Percentiles rank a stretch among this genome's conserved stretches.
Evolutionary conservation across 805 yeast genomes (phyloP).

Genomic region (Cyberlindnera mississippiensis): DNA sequence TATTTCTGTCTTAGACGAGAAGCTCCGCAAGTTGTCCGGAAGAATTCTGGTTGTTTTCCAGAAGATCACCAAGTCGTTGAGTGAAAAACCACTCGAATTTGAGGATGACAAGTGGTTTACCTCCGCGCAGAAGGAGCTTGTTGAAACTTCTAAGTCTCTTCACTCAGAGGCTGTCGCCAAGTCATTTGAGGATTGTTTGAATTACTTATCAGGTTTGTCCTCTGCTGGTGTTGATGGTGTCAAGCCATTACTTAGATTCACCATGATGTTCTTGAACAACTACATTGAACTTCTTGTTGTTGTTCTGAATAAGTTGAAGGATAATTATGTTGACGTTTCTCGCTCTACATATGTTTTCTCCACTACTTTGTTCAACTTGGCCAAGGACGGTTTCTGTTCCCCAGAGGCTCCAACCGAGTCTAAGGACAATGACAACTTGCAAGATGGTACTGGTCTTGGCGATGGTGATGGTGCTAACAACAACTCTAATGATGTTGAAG

Average conservation of each 20-base stretch:
- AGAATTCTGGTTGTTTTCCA: conserved; percentile 69
- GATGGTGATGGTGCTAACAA: conserved; percentile 88
- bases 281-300: conserved; percentile 48
- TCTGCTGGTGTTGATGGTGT: conserved; percentile 34
- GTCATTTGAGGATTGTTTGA: conserved; percentile 35
- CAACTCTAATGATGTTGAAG: conserved; percentile 80
- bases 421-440: conserved; percentile 58
- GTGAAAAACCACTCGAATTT: conserved; percentile 30
- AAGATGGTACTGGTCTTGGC: conserved; percentile 90
- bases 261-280: conserved; percentile 59
- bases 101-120: conserved; percentile 71
- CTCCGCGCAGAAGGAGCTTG: conserved; percentile 41
- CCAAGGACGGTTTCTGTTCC: conserved; percentile 85
- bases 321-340: conserved; percentile 49
- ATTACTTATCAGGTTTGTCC: conserved; percentile 35
- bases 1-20: conserved; percentile 40
- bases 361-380: conserved; percentile 51
- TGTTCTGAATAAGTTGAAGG: conserved; percentile 41
- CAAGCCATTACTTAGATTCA: conserved; percentile 48
- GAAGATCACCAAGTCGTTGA: conserved; percentile 31
- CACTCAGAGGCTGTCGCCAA: conserved; percentile 35
- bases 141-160: conserved; percentile 39
- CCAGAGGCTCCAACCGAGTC: conserved; percentile 74
- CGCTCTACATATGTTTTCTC: conserved; percentile 61
- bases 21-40: conserved; percentile 48